A percentile compares a stretch with the other conserved stretches of the same genome.
These are phyloP conservation scores for Inga leiocalycina DNA, from an alignment of 306 rosid genomes.

Conservation along the genomic window DNA sequence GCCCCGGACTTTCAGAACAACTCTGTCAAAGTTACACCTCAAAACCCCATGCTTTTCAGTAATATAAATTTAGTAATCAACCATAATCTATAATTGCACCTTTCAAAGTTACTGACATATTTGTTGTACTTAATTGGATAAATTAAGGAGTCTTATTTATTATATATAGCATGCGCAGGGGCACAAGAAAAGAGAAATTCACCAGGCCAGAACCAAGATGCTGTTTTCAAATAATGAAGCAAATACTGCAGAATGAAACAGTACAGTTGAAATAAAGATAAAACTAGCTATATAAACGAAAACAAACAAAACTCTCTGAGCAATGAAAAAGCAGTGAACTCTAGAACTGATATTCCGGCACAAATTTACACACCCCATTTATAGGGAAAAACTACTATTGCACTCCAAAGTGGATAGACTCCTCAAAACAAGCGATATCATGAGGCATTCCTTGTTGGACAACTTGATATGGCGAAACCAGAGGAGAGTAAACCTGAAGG, in stretches of 20 bases:
- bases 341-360: conserved; percentile 34
- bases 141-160: conserved; percentile 33
- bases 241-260: conserved; percentile 29
- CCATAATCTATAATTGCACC: too few species aligned
- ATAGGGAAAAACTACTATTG: conserved; percentile 33
- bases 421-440: conserved; percentile 48
- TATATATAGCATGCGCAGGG: conserved; percentile 20
- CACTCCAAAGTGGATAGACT: conserved; percentile 56
- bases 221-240: conserved; percentile 29
- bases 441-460: conserved; percentile 43
- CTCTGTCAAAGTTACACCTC: conserved; percentile 24
- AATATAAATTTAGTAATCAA: not conserved
- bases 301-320: conserved; percentile 36
- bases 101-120: not conserved
- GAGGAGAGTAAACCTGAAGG: conserved; percentile 48
- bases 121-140: not conserved
- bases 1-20: conserved; percentile 35
- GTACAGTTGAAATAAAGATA: conserved; percentile 29
- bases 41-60: conserved; percentile 20
- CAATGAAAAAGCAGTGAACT: conserved; percentile 36
- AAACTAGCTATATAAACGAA: conserved; percentile 4
- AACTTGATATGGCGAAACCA: conserved; percentile 65
- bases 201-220: not conserved
- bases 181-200: conserved; percentile 1
- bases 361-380: conserved; percentile 44